Base-by-base conservation (phyloP, 2,329 filamentous ascomycete species). In the Nemania sp. region DNA sequence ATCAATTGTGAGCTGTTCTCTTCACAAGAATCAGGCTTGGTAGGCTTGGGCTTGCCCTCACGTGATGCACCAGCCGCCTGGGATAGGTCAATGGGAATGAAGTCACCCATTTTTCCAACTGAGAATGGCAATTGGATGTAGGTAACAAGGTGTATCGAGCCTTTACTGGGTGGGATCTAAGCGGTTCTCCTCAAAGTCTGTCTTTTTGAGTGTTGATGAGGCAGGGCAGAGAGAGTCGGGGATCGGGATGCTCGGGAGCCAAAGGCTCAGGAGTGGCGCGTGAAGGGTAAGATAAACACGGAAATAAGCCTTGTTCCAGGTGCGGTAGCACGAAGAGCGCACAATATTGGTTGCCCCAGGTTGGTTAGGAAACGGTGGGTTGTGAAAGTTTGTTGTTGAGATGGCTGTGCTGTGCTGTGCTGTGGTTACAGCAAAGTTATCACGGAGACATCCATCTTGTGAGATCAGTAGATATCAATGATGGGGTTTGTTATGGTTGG, bases 391-490 rank as follows among this genome's bases (percentile, higher is more conserved):
- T 21, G 43, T 48, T 35, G 46, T 59, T n/a, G 6, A 42, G 37
- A 17, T 39, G 47, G 50, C 55, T 35, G 39, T 7, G 45, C 37
- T 40, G 35, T 39, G 50, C 54, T 35, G 39, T 7, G 45, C 45
- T 50, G 40, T 34, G 47, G 21, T 62, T 42, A 67, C 42, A 65
- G 52, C 34, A 49, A 54, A 54, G 64, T 59, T 20, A 60, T 46
- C 21, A 9, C 32, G 20, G 48, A 46, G 46, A 56, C 21, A 45
- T 42, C 45, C 59, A 62, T 67, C 10, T 57, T 67, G 63, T 42
- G 21, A 49, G 56, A 60, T 47, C 17, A 54, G 5, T 52, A 35
- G 47, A 45, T 54, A 53, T 56, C 45, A 29, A 29, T 29, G 25
- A 29, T 4, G 7, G 60, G 62, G 51, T 57, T 57, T 48, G 42